Evolutionary conservation across 2,329 filamentous ascomycete genomes (phyloP), one percentile per base, ranked within the genome.

Genomic region (Cordyceps pruinosa): DNA sequence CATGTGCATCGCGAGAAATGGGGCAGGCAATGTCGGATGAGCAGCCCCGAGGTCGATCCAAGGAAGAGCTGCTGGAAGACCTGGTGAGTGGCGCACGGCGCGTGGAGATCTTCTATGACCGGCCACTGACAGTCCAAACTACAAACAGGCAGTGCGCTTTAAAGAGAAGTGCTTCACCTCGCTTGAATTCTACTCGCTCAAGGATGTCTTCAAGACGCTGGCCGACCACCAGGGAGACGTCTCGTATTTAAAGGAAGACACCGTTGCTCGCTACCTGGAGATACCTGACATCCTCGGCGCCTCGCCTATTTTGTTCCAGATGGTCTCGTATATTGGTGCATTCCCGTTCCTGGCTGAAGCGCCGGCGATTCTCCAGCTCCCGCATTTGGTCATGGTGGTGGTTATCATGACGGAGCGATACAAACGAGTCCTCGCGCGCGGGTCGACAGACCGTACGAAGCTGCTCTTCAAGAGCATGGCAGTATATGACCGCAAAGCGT

Each of bases 321-420:
- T 89, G 78, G 69, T 86, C 2, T 86, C 84, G 5, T 88, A 86
- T 63, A 75, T 90, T 1, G 88, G 85, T 32, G 84, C 87, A 1
- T 90, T 91, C 59, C 88, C 88, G 0, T 90, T 90, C 61, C 75
- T 88, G 2, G 78, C 82, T 53, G 83, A 89, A 64, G 87, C 86
- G 0, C 88, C 88, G 0, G 85, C 80, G 3, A 84, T 89, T 3
- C 70, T 91, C 49, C 85, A 86, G 9, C 79, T 87, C 44, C 83
- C 88, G 59, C 84, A 86, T 63, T 73, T 90, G 70, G 77, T 90
- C 58, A 88, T 89, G 73, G 85, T 88, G 1, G 78, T 90, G 48
- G 84, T 85, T 2, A 82, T 91, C 61, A 78, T 90, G 74, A 90
- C 87, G 1, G 84, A 87, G 64, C 77, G 87, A 58, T 87, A 88